A percentile compares a stretch with the other conserved stretches of the same genome.
These are phyloP conservation scores for Aspergillus biplanus DNA, from an alignment of 495 filamentous ascomycete species.

Conservation along the genomic window DNA sequence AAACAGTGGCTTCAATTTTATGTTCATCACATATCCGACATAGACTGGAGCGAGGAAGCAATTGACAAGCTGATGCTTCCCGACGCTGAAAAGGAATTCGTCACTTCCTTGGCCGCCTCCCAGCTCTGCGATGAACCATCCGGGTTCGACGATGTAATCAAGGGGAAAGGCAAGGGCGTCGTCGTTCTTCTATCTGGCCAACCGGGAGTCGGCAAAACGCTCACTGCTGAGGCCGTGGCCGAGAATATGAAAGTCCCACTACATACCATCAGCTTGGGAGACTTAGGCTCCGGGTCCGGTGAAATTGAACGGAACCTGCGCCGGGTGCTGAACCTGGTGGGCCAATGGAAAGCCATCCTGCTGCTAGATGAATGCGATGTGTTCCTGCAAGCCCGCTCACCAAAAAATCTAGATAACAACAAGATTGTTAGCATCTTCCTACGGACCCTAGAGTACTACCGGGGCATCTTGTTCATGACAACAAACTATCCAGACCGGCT, in stretches of 20 bases:
- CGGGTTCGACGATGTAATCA: not conserved
- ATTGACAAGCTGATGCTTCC: not conserved
- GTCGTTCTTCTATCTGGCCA: slow-evolving; percentile 20
- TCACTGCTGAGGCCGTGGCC: slow-evolving; percentile 32
- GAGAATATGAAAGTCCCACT: slow-evolving; percentile 30
- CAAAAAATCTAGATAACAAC: slow-evolving; percentile 32
- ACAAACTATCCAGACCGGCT: slow-evolving; percentile 24
- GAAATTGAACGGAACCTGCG: not conserved
- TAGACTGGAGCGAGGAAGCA: not conserved
- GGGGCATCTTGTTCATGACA: slow-evolving; percentile 36
- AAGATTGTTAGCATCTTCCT: slow-evolving; percentile 44
- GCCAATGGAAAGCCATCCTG: slow-evolving; percentile 42
- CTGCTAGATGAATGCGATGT: slow-evolving; percentile 71
- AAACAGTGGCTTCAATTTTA: not conserved
- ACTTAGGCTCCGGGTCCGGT: not conserved
- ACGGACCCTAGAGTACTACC: slow-evolving; percentile 56
- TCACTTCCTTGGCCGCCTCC: not conserved
- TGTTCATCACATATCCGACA: not conserved
- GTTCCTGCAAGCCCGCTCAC: slow-evolving; percentile 61
- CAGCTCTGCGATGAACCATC: not conserved
- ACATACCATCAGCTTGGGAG: slow-evolving; percentile 19
- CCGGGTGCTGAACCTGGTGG: not conserved
- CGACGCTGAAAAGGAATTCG: not conserved
- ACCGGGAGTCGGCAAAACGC: slow-evolving; percentile 34
- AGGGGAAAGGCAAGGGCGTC: slow-evolving; percentile 2